phyloP scores from a whole-genome alignment of 108 stramenopile genomes.

The Cyclostephanos tholiformis region DNA sequence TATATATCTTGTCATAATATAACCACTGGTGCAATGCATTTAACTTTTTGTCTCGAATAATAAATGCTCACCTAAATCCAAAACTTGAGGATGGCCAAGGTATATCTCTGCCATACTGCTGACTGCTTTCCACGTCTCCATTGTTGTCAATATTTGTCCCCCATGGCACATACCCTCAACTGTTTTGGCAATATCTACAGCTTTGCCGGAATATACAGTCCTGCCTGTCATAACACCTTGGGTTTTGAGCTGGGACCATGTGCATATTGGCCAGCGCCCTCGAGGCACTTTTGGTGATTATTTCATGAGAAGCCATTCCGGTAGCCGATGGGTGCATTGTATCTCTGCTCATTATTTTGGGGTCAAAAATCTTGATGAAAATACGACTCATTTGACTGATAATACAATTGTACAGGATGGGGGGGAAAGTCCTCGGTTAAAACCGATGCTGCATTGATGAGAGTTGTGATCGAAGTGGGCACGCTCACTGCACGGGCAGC shows the following conservation, averaged over 20 bases:
- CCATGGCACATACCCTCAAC: constrained; percentile 43
- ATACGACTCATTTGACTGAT: background rate
- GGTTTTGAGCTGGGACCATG: background rate
- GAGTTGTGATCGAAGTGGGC: background rate
- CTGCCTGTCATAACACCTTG: constrained; percentile 19
- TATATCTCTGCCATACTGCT: constrained; percentile 29
- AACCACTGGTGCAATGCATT: background rate
- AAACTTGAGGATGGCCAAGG: constrained; percentile 34
- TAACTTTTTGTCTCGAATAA: constrained; percentile 23
- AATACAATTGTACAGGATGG: no score
- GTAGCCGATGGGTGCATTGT: background rate
- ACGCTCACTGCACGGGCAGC: background rate
- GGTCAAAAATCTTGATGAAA: constrained; percentile 1
- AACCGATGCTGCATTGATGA: background rate
- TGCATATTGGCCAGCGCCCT: constrained; percentile 7
- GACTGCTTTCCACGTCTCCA: constrained; percentile 40
- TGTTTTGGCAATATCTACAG: constrained; percentile 40
- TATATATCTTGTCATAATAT: constrained; percentile 11
- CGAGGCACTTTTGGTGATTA: background rate
- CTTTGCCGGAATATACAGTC: constrained; percentile 35
- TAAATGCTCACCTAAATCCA: constrained; percentile 45
- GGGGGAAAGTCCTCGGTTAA: background rate
- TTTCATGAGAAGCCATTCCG: background rate
- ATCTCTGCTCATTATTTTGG: background rate
- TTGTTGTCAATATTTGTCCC: constrained; percentile 47